Base-by-base conservation (phyloP, 2,329 filamentous ascomycete genomes). In the Colletotrichum lupini region DNA sequence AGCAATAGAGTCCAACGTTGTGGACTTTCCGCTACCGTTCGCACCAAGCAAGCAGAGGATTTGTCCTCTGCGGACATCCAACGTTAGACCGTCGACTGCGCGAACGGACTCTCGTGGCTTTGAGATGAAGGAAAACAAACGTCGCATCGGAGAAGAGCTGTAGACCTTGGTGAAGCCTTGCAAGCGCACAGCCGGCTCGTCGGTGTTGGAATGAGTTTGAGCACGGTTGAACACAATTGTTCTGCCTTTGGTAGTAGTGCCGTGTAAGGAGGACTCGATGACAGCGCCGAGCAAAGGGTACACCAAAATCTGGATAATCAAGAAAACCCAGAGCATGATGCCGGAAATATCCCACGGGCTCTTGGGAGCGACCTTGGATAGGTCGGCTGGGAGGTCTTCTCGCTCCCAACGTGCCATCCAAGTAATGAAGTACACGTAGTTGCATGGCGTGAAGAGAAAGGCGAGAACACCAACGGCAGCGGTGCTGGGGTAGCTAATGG, bases 21-120 rank as follows among this genome's bases (percentile, higher is more conserved):
- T 98, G 67, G 92, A 95, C 81, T 98, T 98, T 46, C 95, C 95
- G 77, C 92, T 95, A 22, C 95, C 95, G 79, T 98, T 98, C 6
- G 95, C 94, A 49, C 95, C 95, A 0, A 98, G 88, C 0, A 98
- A 86, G 1, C 95, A 94, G 79, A 97, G 89, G 65, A 98, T 97
- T 77, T 97, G 92, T 1, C 95, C 95, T 75, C 91, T 90, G 4
- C 90, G 87, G 3, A 94, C 94, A 22, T 89, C 88, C 60, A 98
- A 85, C 64, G 88, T 92, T 49, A 98, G 84, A 53, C 91, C 86
- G 72, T 95, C 88, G 53, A 98, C 95, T 4, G 95, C 95, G n/a
- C 92, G 82, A 0, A 98, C 94, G 0, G 91, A 91, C 49, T 92
- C 88, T n/a, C 87, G 87, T 2, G 86, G 83, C 73, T 84, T 85